A percentile compares a stretch with the other conserved stretches of the same genome.
phyloP scores from a whole-genome alignment of 2,329 filamentous ascomycete genomes.

The Penicillium sp. region DNA sequence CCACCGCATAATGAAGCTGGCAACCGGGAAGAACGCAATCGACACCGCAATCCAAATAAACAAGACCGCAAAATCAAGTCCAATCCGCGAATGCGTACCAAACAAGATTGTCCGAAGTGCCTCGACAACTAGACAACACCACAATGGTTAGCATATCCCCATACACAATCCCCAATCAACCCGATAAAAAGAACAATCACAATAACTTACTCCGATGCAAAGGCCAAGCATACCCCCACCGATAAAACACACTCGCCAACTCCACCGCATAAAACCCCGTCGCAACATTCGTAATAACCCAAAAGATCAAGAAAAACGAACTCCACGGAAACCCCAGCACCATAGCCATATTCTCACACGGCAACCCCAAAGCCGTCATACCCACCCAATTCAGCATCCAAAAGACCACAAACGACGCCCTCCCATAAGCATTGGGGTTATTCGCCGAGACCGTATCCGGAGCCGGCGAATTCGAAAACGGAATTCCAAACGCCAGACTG shows the following conservation, averaged over 20 bases:
- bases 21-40: conserved; percentile 37
- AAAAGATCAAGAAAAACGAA: conserved; percentile 69
- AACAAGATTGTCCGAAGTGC: conserved; percentile 67
- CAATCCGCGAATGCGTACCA: conserved; percentile 63
- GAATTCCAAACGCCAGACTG: conserved; percentile 67
- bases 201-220: conserved; percentile 59
- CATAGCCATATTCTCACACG: conserved; percentile 70
- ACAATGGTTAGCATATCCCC: conserved; percentile 14
- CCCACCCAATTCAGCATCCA: conserved; percentile 69
- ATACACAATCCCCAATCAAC: neutral
- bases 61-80: conserved; percentile 66
- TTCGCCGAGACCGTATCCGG: conserved; percentile 51
- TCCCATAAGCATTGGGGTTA: conserved; percentile 62
- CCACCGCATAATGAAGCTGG: conserved; percentile 41
- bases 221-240: conserved; percentile 69
- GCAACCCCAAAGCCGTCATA: conserved; percentile 67
- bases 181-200: neutral
- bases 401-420: conserved; percentile 66
- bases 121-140: conserved; percentile 56
- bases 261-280: conserved; percentile 66
- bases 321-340: conserved; percentile 66
- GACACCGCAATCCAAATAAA: conserved; percentile 59
- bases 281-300: conserved; percentile 69
- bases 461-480: conserved; percentile 59
- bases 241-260: conserved; percentile 64